Base-by-base conservation (phyloP, 2,329 filamentous ascomycete genomes). In the Hymenotorrendiella dingleyae region DNA sequence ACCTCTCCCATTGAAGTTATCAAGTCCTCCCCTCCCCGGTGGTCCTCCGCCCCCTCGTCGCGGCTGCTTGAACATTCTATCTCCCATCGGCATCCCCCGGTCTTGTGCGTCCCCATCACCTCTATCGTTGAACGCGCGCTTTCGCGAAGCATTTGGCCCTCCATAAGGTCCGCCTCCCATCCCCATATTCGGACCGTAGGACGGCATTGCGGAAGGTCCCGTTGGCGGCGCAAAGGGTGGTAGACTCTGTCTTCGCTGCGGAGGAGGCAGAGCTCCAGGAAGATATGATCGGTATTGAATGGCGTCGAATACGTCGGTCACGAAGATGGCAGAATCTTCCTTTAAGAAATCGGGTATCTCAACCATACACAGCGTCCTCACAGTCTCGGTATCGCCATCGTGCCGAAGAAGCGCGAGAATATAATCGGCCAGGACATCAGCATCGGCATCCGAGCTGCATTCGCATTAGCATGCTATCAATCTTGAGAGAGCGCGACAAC, bases 371-470 rank as follows among this genome's bases (percentile, higher is more conserved):
- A 84, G 75, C 54, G 73, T 68, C 56, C 79, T 76, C 41, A 89
- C 80, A 16, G 76, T 70, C n/a, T 73, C 71, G 29, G 74, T 67
- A 38, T 78, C 71, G 48, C 82, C 82, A 51, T 88, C 83, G 48
- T 84, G 80, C 42, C 78, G 76, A 34, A 91, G 67, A 16, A 93
- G 74, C 6, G 84, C 86, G 48, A 90, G 72, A n/a, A 91, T 82
- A 60, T 90, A 93, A 55, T 93, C 86, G 35, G 85, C 86, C 3
- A 93, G 78, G 4, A 91, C 84, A 57, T 89, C 86, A 23, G 82
- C 77, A 60, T 93, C 86, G 38, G 84, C 85, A 57, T 90, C 85
- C 21, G 84, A 86, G 40, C 84, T 87, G 49, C 26, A 28, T 28
- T 28, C 26, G 14, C 26, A 28, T 11, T 5, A 4, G 26, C 26